Conservation (phyloP, 441 rosid species). For the Dalechampia spathulata region DNA sequence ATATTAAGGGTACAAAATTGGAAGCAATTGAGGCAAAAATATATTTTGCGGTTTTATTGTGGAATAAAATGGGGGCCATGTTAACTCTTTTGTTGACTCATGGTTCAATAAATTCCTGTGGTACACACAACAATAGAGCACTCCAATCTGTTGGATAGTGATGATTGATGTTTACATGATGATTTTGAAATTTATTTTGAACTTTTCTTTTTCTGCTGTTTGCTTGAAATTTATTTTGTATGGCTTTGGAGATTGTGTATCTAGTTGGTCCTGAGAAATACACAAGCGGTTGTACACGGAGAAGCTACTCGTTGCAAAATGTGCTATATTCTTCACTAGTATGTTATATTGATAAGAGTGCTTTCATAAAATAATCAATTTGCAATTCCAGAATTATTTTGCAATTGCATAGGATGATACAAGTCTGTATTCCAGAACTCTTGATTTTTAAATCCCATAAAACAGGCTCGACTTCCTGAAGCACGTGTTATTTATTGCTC, state of each 20-base stretch:
- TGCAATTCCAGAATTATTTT: constrained; percentile 9
- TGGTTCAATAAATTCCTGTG: no score
- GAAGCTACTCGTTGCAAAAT: not conserved
- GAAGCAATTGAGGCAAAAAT: no score
- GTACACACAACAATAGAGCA: no score
- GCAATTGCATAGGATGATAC: constrained; percentile 16
- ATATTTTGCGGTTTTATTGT: no score
- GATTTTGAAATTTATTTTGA: no score
- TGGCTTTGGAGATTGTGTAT: not conserved
- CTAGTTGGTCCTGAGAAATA: not conserved
- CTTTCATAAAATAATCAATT: not conserved
- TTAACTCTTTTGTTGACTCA: no score
- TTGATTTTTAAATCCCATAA: constrained; percentile 24
- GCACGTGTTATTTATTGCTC: constrained; percentile 98
- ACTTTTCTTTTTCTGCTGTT: not conserved
- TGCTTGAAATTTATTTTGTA: not conserved
- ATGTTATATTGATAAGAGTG: not conserved
- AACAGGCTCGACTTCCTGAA: constrained; percentile 93
- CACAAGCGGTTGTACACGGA: constrained; percentile 1
- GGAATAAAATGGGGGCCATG: no score
- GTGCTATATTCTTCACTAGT: not conserved
- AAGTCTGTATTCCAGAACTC: constrained; percentile 18
- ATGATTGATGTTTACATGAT: no score
- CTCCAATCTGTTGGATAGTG: no score
- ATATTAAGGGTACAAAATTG: no score